Evolutionary conservation across 345 rosid species (phyloP), one percentile per base, ranked within the genome.

Genomic region (Populus davidiana): DNA sequence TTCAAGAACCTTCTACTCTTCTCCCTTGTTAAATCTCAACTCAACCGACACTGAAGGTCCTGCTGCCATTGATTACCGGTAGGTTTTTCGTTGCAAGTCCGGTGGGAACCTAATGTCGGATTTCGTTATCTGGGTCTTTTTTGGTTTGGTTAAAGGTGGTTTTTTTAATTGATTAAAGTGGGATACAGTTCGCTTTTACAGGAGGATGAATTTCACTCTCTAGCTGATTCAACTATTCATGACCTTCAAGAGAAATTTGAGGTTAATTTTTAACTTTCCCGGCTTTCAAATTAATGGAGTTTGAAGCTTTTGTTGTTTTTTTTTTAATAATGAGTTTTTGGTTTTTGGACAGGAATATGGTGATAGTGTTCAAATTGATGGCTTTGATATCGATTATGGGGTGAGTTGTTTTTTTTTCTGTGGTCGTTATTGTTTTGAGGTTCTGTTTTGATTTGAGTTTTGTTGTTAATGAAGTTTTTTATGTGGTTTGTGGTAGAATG

Each of bases 381-480:
- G 99, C 3, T 89, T 92, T 73, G 98, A 96, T 80, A 87, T 92
- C 16, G 98, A 96, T 77, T 96, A 91, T 72, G 97, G 97, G 93
- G 99, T 92, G 86, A 87, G 88, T 70, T 63, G 5, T 65, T 7
- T 1, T 43, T 8, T 8, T 33, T 3, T 41, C 13, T 74, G 41
- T 21, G 50, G 50, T 52, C 13, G 18, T 69, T 77, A 0, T 36
- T 13, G 12, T 20, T 74, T 79, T 61, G 21, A 16, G 70, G 67
- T 75, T 77, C 74, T 78, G 62, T 16, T 52, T 33, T 50, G 3
- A 35, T 76, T 77, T 2, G 20, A 1, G 76, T 39, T 38, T 16
- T 25, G 43, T 8, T 10, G 64, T 33, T 5, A 27, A 10, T 17
- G 20, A 25, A 6, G 65, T 43, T 36, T 74, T 49, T 67, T 71